Conservation (phyloP, 148 eudicot genomes). For the Rhododendron williamsianum region DNA sequence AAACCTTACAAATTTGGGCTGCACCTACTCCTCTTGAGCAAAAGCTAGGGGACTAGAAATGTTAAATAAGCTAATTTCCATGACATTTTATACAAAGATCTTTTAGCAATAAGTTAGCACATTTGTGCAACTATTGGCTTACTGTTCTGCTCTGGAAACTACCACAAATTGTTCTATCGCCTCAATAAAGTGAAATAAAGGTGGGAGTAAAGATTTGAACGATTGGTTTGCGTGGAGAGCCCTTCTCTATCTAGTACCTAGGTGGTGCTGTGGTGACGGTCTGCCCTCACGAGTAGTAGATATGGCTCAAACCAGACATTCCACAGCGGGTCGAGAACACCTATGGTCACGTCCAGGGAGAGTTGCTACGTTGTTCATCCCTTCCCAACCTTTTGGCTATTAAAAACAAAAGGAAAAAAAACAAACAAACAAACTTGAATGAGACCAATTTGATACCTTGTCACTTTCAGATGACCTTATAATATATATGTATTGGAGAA, state of each 20-base stretch:
- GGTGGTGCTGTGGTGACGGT: no score
- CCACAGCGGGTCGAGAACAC: no score
- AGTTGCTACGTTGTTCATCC: accelerated
- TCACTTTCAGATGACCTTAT: not conserved
- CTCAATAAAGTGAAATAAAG: not conserved
- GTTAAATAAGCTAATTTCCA: not conserved
- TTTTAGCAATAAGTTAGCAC: not conserved
- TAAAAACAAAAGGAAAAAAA: no score
- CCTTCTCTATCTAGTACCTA: no score
- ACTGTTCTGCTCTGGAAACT: not conserved
- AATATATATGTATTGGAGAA: not conserved
- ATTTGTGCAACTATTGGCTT: not conserved
- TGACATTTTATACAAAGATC: not conserved
- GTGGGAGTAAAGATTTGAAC: not conserved
- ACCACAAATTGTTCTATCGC: not conserved
- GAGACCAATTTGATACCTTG: not conserved
- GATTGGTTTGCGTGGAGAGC: not conserved
- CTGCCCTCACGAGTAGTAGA: no score
- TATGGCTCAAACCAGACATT: no score
- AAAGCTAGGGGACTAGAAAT: no score
- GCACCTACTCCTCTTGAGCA: no score
- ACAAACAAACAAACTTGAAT: no score
- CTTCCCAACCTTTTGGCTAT: no score
- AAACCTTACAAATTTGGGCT: no score
- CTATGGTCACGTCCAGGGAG: no score